phyloP scores from a whole-genome alignment of 2,329 filamentous ascomycete genomes.

The Hypoxylon sp. region DNA sequence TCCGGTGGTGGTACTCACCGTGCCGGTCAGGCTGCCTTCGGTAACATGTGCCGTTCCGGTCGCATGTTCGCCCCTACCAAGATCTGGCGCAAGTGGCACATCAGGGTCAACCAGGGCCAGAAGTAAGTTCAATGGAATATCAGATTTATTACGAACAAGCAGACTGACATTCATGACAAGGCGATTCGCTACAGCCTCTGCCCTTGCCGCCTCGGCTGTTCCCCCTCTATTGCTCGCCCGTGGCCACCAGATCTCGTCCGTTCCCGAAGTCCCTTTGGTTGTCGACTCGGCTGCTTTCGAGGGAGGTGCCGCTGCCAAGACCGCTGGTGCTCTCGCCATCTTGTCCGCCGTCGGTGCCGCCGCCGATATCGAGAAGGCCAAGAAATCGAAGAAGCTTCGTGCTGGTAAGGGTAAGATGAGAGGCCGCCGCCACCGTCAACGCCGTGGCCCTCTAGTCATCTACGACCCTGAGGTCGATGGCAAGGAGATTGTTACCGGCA shows the following conservation, averaged over 20 bases:
- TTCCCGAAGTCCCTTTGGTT: constrained; percentile 97
- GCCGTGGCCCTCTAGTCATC: constrained; percentile 96
- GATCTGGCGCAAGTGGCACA: constrained; percentile 99
- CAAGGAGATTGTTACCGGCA: constrained; percentile 91
- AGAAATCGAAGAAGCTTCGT: constrained; percentile 94
- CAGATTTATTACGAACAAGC: constrained; percentile 37
- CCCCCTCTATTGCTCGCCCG: constrained; percentile 95
- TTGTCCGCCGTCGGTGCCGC: constrained; percentile 92
- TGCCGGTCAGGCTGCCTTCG: constrained; percentile 99
- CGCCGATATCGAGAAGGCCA: constrained; percentile 93
- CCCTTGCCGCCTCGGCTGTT: constrained; percentile 94
- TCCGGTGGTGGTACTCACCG: constrained; percentile 99
- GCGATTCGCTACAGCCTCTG: constrained; percentile 97
- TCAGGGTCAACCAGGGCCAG: constrained; percentile 99
- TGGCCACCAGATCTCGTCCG: constrained; percentile 91
- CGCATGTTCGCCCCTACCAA: constrained; percentile 99
- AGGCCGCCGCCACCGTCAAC: constrained; percentile 95
- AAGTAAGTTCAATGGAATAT: constrained; percentile 70
- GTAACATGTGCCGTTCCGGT: constrained; percentile 99
- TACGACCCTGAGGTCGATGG: constrained; percentile 96
- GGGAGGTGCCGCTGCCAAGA: constrained; percentile 84
- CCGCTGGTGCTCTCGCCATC: constrained; percentile 84
- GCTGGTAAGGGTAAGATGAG: constrained; percentile 99
- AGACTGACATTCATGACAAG: constrained; percentile 58
- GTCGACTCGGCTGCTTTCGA: constrained; percentile 92